Evolutionary conservation across 305 asterid genomes (phyloP).

Genomic region (Rubia peregrina): DNA sequence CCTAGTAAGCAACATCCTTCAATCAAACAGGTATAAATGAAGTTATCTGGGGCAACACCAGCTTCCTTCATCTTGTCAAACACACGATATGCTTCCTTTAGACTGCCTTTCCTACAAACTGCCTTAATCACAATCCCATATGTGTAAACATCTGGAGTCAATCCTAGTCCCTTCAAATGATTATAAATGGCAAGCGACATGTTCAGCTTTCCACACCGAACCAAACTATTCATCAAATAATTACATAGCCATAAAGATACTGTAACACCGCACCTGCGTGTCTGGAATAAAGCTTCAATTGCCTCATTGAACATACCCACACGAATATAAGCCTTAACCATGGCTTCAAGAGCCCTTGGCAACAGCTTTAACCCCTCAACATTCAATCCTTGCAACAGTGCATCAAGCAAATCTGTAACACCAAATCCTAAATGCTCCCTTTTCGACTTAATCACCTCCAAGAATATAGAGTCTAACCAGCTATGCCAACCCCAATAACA

Average conservation of each 20-base stretch:
- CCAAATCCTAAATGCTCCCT: conserved; percentile 34
- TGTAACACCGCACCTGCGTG: conserved; percentile 38
- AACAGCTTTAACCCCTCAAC: conserved; percentile 37
- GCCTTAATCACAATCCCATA: conserved; percentile 68
- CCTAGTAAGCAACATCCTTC: conserved; percentile 1
- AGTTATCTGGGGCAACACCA: background rate
- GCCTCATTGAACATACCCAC: conserved; percentile 74
- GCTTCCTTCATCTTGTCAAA: background rate
- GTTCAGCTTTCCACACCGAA: conserved; percentile 44
- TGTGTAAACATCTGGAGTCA: conserved; percentile 62
- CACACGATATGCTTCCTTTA: conserved; percentile 17
- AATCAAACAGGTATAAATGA: background rate
- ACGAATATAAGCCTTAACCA: conserved; percentile 53
- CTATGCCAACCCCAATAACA: conserved; percentile 48
- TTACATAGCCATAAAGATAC: conserved; percentile 51
- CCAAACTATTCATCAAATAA: conserved; percentile 56
- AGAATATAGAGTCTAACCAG: conserved; percentile 41
- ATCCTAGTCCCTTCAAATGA: conserved; percentile 44
- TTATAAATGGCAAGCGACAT: conserved; percentile 44
- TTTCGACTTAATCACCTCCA: conserved; percentile 36
- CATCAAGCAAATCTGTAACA: conserved; percentile 51
- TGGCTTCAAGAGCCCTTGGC: conserved; percentile 45
- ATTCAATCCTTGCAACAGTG: conserved; percentile 41
- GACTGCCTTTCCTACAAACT: conserved; percentile 36
- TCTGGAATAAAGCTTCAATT: conserved; percentile 34